phyloP scores from a whole-genome alignment of 257 asterid genomes.

The Solanum paucissectum region DNA sequence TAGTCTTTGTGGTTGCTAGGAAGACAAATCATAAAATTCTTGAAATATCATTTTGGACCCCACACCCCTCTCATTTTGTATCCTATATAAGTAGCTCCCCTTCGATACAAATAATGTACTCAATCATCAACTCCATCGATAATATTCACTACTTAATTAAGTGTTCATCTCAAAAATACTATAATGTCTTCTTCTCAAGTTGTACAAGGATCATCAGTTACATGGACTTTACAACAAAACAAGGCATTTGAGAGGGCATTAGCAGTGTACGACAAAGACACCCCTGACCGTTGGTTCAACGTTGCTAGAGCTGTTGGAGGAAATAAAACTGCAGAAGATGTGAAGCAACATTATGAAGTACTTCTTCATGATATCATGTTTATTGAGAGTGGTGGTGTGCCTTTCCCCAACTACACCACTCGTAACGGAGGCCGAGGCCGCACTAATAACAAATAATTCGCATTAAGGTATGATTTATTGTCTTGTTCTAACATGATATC shows the following conservation, averaged over 20 bases:
- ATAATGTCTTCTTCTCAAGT: not conserved
- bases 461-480: not conserved
- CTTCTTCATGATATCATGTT: conserved; percentile 45
- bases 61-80: not conserved
- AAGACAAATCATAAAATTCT: conserved; percentile 26
- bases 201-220: not conserved
- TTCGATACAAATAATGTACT: not conserved
- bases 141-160: not conserved
- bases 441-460: not conserved
- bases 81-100: conserved; percentile 14
- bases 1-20: not conserved
- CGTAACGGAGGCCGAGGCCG: not conserved
- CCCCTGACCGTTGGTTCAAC: conserved; percentile 78
- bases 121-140: not conserved
- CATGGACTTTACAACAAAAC: conserved; percentile 64
- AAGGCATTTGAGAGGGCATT: conserved; percentile 75
- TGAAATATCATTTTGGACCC: conserved; percentile 5
- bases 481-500: not conserved
- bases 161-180: not conserved
- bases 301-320: conserved; percentile 65
- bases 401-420: conserved; percentile 46
- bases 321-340: conserved; percentile 58
- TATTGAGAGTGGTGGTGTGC: conserved; percentile 59
- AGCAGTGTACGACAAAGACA: conserved; percentile 56
- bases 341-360: conserved; percentile 47